Percentiles rank a stretch among this genome's conserved stretches.
phyloP scores from a whole-genome alignment of 371 early-diverging fungal species.

The Mortierella sp. region DNA sequence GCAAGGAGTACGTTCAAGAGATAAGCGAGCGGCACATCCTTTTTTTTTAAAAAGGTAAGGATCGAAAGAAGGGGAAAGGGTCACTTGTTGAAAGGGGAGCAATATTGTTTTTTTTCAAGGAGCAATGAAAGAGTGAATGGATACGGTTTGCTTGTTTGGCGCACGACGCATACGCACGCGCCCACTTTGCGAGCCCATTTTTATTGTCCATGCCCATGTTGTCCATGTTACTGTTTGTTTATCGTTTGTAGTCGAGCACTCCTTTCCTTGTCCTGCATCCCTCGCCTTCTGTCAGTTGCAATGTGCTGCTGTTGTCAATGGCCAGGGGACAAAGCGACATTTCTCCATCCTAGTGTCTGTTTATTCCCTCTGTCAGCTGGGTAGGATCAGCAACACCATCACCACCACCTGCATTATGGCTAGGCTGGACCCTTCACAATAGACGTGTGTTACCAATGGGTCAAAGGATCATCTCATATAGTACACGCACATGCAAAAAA shows the following conservation, averaged over 20 bases:
- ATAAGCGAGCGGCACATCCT: not conserved
- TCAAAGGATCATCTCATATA: not conserved
- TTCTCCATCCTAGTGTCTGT: not conserved
- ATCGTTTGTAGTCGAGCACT: not conserved
- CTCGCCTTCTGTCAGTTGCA: not conserved
- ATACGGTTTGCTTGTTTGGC: not conserved
- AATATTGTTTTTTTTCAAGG: not conserved
- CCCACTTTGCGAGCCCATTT: not conserved
- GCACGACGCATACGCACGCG: not conserved
- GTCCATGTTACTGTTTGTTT: too few species aligned
- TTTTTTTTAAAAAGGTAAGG: not conserved
- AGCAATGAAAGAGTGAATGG: not conserved
- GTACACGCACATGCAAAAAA: not conserved
- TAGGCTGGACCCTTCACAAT: not conserved
- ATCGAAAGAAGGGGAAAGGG: slow-evolving; percentile 7
- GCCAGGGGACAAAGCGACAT: too few species aligned
- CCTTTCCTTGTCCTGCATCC: not conserved
- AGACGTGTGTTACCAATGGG: not conserved
- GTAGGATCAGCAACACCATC: too few species aligned
- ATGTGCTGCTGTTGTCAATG: not conserved
- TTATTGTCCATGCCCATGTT: not conserved
- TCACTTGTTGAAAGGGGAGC: slow-evolving; percentile 4
- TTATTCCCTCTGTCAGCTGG: not conserved
- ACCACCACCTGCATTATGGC: too few species aligned
- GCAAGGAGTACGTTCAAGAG: not conserved